A percentile compares a stretch with the other conserved stretches of the same genome.
phyloP scores from a whole-genome alignment of 805 yeast species.

The Starmerella apicola region DNA sequence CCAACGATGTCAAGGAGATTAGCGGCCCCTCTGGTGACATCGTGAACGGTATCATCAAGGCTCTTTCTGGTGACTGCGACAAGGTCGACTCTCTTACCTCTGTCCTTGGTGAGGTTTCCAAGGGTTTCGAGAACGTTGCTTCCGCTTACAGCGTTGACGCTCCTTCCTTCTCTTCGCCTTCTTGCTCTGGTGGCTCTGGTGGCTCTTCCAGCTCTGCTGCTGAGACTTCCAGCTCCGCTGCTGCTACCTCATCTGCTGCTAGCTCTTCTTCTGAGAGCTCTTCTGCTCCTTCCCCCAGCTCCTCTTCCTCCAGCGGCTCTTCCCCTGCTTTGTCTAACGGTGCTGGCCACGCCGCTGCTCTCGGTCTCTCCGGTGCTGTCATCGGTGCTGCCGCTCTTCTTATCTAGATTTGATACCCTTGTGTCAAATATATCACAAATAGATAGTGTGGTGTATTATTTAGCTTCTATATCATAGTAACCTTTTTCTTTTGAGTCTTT shows the following conservation, averaged over 20 bases:
- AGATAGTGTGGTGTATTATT: background rate
- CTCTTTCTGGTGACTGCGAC: conserved; percentile 12
- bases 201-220: conserved; percentile 4
- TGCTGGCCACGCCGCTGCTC: conserved; percentile 18
- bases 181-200: conserved; percentile 7
- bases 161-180: conserved; percentile 10
- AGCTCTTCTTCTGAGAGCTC: conserved; percentile 7
- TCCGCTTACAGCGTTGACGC: conserved; percentile 14
- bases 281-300: conserved; percentile 13
- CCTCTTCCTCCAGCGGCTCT: conserved; percentile 8
- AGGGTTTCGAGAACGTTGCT: conserved; percentile 16
- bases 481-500: too few relatives aligned
- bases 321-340: conserved; percentile 14
- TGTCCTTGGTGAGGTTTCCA: conserved; percentile 10
- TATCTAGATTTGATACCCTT: conserved; percentile 10
- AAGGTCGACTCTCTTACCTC: conserved; percentile 12
- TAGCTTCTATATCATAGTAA: background rate
- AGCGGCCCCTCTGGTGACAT: conserved; percentile 18
- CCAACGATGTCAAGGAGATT: conserved; percentile 19
- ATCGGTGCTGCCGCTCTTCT: conserved; percentile 21
- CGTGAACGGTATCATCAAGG: conserved; percentile 15
- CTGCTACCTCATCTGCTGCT: conserved; percentile 9
- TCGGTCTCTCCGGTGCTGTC: conserved; percentile 20
- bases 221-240: conserved; percentile 1
- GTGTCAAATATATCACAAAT: background rate